Evolutionary conservation across 345 rosid species (phyloP), one percentile per base, ranked within the genome.

Genomic region (Syzygium aqueum): DNA sequence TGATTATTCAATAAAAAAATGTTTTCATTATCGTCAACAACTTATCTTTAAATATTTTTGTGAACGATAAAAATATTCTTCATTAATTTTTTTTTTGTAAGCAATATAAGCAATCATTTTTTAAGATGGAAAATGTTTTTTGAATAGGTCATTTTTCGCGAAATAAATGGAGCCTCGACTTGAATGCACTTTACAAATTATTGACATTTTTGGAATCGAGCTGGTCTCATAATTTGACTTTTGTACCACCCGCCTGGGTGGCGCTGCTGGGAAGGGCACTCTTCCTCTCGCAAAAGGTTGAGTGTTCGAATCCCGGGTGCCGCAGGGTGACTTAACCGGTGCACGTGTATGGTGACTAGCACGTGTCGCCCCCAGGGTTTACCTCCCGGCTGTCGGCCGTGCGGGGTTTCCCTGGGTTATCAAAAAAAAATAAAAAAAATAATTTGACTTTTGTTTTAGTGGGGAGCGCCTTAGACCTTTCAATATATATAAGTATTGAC

Each of bases 21-120:
- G n/a, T n/a, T 61, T 61, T 61, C 2, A 15, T 27, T 5, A 13
- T 61, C 1, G 0, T n/a, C 7, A 13, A 6, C 6, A 61, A n/a
- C 5, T 27, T 61, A 6, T 6, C 0, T n/a, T 0, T 61, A 61
- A 0, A 13, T 3, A 61, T 13, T 61, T n/a, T 61, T 1, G 1
- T 5, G 33, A 33, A 61, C 17, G 2, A 25, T 27, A 33, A 61
- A 61, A n/a, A 61, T n/a, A 61, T 61, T 61, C 4, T n/a, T n/a
- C 37, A 14, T n/a, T 30, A 8, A n/a, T n/a, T 61, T 3, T 13
- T 13, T n/a, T 13, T 61, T 61, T 61, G 0, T 6, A 61, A n/a
- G 4, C 2, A n/a, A 57, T 57, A 25, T 11, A 57, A 25, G 27
- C 27, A 6, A n/a, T 59, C 8, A 13, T n/a, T 13, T 13, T 61